Base-by-base conservation (phyloP, 176 grass and related monocot species). In the Rhynchospora pubera region DNA sequence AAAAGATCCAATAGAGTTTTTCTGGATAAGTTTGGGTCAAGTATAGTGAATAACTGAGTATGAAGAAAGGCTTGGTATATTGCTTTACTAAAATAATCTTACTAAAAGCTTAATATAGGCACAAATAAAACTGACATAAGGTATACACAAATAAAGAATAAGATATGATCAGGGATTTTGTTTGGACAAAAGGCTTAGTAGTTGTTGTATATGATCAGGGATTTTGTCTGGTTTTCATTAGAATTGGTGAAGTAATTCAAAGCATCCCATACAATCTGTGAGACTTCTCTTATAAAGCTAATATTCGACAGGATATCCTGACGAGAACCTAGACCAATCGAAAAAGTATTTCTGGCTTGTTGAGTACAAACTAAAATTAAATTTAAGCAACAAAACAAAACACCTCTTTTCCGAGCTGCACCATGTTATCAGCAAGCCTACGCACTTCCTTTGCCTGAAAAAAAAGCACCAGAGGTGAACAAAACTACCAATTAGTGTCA, bases 361-460 rank as follows among this genome's bases (percentile, higher is more conserved):
- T 28, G 65, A 60, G 10, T 0, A n/a, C 34, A 28, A 58, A 65
- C 34, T 34, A 76, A 61, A 83, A 66, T 26, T n/a, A 62, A 64
- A 57, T 55, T 26, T 16, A 10, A 71, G 2, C 5, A 18, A 16
- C 69, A 6, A 55, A 59, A 47, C 18, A 50, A 85, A 71, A 16
- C 80, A 93, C 92, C 87, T 97, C 95, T 78, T 98, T 98, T 23
- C 92, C 96, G 9, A 95, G 87, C 87, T 98, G 92, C 32, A 95
- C 96, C 96, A 98, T 98, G 87, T 91, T 93, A 93, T 98, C 92
- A 66, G 90, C 92, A 84, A 91, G 85, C 60, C 91, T 60, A 57
- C 96, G 90, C 50, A 95, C 89, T 82, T 98, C 96, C 89, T 94
- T 94, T 5, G 96, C 96, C 96, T 98, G 85, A 87, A 28, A 28